A percentile compares a stretch with the other conserved stretches of the same genome.
Evolutionary conservation across 2,329 filamentous ascomycete genomes (phyloP).

Genomic region (Ceratocystis smalleyi): DNA sequence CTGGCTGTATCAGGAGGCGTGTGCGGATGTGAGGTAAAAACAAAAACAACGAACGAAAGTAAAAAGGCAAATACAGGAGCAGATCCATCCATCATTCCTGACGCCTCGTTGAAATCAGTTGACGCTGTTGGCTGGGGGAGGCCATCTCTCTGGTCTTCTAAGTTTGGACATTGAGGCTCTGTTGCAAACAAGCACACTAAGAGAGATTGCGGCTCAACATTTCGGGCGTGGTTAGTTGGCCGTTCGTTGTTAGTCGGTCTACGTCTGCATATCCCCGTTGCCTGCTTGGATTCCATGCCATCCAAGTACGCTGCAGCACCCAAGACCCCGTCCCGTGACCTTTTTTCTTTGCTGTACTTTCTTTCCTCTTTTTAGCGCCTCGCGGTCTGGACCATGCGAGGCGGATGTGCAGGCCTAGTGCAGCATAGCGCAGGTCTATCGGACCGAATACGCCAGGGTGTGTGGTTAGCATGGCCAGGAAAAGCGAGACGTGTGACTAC

Average conservation of each 20-base stretch:
- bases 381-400: not conserved
- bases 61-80: not conserved
- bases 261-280: not conserved
- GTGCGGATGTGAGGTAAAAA: not conserved
- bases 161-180: not conserved
- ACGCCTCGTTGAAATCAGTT: too few relatives aligned
- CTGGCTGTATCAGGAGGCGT: not conserved
- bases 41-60: not conserved
- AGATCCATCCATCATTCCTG: too few relatives aligned
- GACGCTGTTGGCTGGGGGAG: too few relatives aligned
- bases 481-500: not conserved
- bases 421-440: not conserved
- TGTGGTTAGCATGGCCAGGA: not conserved
- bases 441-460: not conserved
- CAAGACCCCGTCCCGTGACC: not conserved
- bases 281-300: not conserved
- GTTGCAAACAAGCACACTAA: not conserved
- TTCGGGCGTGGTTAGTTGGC: not conserved
- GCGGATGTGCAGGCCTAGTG: not conserved
- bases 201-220: not conserved
- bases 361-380: not conserved
- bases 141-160: not conserved
- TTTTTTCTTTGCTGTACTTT: not conserved
- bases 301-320: not conserved
- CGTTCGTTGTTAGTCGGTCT: not conserved